phyloP scores from a whole-genome alignment of 2,329 filamentous ascomycete genomes.

The Septoria linicola region DNA sequence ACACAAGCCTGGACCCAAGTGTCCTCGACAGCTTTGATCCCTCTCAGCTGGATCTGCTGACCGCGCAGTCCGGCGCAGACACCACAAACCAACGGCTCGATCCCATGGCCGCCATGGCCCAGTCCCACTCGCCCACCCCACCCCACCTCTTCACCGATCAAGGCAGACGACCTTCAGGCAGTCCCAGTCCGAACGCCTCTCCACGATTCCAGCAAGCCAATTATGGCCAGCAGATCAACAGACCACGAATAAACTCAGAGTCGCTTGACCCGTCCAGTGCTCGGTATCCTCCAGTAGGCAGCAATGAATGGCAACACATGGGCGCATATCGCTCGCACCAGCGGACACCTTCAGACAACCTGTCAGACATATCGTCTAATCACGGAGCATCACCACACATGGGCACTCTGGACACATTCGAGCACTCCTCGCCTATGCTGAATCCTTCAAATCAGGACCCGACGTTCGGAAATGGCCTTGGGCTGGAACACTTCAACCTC shows the following conservation, averaged over 20 bases:
- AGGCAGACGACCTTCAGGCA: slow-evolving; percentile 52
- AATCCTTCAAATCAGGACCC: slow-evolving; percentile 65
- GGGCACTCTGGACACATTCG: slow-evolving; percentile 74
- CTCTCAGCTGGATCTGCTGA: slow-evolving; percentile 42
- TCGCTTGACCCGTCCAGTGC: slow-evolving; percentile 62
- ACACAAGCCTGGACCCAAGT: slow-evolving; percentile 59
- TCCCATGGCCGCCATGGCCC: slow-evolving; percentile 53
- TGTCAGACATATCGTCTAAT: slow-evolving; percentile 79
- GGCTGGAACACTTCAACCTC: slow-evolving; percentile 77
- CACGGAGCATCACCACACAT: slow-evolving; percentile 76
- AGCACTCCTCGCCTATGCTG: slow-evolving; percentile 80
- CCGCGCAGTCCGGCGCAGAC: slow-evolving; percentile 45
- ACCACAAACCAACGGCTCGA: slow-evolving; percentile 45
- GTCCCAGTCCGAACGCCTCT: slow-evolving; percentile 54
- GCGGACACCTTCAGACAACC: slow-evolving; percentile 78
- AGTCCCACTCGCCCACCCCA: slow-evolving; percentile 53
- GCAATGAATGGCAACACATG: slow-evolving; percentile 58
- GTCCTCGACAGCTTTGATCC: slow-evolving; percentile 54
- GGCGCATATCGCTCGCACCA: slow-evolving; percentile 76
- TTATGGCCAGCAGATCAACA: slow-evolving; percentile 48
- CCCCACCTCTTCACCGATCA: slow-evolving; percentile 58
- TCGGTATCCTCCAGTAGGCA: slow-evolving; percentile 54
- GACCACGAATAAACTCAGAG: slow-evolving; percentile 56
- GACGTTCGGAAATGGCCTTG: slow-evolving; percentile 74
- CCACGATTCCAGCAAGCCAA: slow-evolving; percentile 53